Evolutionary conservation across 345 rosid genomes (phyloP).

Genomic region (Pistacia vera): DNA sequence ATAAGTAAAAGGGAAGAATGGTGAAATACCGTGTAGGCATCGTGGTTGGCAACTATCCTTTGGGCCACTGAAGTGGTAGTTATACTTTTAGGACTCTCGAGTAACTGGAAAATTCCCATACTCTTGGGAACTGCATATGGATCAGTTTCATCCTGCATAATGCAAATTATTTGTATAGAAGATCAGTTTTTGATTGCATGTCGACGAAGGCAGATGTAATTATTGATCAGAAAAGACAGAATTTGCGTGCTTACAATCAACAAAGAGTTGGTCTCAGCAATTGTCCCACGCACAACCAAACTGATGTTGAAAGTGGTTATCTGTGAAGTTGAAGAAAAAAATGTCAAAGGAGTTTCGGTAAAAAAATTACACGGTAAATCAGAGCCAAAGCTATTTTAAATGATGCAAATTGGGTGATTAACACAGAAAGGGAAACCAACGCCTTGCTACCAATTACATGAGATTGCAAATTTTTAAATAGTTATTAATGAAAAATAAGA

Average conservation of each 20-base stretch:
- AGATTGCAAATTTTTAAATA: not conserved
- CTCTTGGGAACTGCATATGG: constrained; percentile 77
- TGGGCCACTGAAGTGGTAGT: constrained; percentile 76
- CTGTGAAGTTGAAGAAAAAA: constrained; percentile 33
- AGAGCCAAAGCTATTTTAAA: not conserved
- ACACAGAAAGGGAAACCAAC: not conserved
- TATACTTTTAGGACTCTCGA: constrained; percentile 73
- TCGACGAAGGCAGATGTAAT: not conserved
- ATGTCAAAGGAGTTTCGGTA: not conserved
- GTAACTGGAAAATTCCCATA: constrained; percentile 71
- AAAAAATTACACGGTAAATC: not conserved
- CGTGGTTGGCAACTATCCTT: constrained; percentile 87
- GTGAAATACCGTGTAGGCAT: constrained; percentile 61
- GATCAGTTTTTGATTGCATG: not conserved
- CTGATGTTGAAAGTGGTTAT: constrained; percentile 82
- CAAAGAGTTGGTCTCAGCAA: constrained; percentile 60
- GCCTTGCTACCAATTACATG: not conserved
- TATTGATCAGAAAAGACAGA: not conserved
- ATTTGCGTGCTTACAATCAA: constrained; percentile 37
- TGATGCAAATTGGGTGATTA: not conserved
- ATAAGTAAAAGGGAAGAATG: not conserved
- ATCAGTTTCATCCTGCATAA: constrained; percentile 61
- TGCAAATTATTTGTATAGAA: not conserved
- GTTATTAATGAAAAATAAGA: not conserved
- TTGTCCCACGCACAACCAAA: constrained; percentile 84